phyloP scores from a whole-genome alignment of 108 stramenopile genomes.

The Parmales sp. region DNA sequence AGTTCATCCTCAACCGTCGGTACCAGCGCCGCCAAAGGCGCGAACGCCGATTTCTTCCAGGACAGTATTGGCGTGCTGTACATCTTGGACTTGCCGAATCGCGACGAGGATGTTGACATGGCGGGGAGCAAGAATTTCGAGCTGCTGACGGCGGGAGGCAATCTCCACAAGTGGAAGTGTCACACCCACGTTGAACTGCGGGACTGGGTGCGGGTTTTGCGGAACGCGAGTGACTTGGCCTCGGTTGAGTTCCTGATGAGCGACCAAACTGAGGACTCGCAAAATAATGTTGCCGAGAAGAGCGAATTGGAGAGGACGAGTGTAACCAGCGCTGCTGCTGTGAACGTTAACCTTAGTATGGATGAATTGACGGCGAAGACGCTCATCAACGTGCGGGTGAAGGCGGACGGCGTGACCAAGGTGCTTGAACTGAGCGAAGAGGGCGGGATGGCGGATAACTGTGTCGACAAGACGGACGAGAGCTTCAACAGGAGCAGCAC shows the following conservation, averaged over 20 bases:
- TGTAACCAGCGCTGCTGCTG: background rate
- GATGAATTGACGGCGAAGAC: background rate
- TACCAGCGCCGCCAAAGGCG: too few species aligned
- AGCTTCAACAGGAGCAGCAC: too few species aligned
- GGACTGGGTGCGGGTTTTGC: background rate
- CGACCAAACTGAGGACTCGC: background rate
- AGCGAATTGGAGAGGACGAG: background rate
- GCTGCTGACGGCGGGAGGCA: background rate
- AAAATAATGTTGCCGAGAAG: background rate
- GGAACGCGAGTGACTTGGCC: background rate
- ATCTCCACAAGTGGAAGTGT: background rate
- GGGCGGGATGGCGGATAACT: background rate
- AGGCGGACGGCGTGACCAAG: constrained; percentile 7
- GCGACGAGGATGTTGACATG: background rate
- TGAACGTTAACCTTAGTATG: background rate
- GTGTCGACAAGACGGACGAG: background rate
- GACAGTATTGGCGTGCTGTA: background rate
- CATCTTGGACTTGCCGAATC: background rate
- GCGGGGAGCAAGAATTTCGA: background rate
- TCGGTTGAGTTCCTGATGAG: background rate
- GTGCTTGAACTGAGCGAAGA: constrained; percentile 1
- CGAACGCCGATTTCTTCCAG: constrained; percentile 7
- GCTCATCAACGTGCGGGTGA: background rate
- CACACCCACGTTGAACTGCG: background rate
- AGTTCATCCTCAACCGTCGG: too few species aligned